These are phyloP conservation scores for Solanum habrochaites DNA, from an alignment of 257 asterid species.

Conservation along the genomic window DNA sequence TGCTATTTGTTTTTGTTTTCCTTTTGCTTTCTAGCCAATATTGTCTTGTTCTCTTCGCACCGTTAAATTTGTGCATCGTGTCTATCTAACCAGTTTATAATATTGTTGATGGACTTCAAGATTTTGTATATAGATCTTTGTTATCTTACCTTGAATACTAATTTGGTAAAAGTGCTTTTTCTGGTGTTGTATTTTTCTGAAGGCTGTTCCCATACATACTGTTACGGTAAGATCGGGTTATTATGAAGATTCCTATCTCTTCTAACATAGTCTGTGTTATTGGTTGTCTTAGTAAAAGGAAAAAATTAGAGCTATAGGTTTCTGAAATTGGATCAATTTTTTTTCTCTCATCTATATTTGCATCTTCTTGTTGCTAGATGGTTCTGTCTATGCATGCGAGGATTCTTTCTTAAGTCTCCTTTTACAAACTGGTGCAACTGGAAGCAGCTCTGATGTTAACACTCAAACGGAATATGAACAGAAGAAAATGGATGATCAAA, in stretches of 20 bases:
- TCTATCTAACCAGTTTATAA: not conserved
- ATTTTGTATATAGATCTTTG: not conserved
- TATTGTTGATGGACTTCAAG: not conserved
- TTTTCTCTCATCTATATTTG: constrained; percentile 4
- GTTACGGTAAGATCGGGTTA: not conserved
- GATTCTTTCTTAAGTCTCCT: constrained; percentile 58
- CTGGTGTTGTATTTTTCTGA: not conserved
- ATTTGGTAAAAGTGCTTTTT: not conserved
- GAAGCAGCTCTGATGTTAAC: constrained; percentile 44
- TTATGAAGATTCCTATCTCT: not conserved
- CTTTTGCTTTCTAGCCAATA: not conserved
- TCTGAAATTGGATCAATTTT: not conserved
- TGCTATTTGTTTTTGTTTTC: not conserved
- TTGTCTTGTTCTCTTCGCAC: not conserved
- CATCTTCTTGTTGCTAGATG: constrained; percentile 30
- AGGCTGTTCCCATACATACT: not conserved
- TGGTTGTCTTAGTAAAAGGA: not conserved
- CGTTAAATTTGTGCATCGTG: not conserved
- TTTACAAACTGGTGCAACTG: constrained; percentile 69
- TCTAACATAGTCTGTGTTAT: not conserved
- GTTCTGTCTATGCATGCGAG: constrained; percentile 31
- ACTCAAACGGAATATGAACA: constrained; percentile 20
- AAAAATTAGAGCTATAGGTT: not conserved
- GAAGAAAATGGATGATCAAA: constrained; percentile 30
- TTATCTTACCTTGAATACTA: not conserved